Base-by-base conservation (phyloP, 2,329 filamentous ascomycete genomes). In the Cladosporium sp. region DNA sequence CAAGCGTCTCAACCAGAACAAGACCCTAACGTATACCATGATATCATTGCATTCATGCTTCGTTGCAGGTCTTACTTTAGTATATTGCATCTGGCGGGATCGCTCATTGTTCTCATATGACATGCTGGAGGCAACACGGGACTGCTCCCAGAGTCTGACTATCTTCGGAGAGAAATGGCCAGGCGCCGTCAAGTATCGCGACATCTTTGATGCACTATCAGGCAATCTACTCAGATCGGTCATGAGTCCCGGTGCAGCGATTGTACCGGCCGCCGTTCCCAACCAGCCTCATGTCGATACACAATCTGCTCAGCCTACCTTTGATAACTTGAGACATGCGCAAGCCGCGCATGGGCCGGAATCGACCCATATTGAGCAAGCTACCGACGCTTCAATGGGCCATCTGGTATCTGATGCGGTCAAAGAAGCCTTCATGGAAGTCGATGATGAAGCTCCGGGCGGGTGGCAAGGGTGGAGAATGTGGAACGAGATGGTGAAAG, bases 41-140 rank as follows among this genome's bases (percentile, higher is more conserved):
- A 68, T 70, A 60, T 67, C 67, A 3, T 51, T 71, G 17, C 65
- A 67, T 19, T 65, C 67, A 1, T 62, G 68, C 3, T 71, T 70
- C 54, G 48, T 69, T 13, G 40, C 61, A 57, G 69, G 68, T 2
- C 57, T 70, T 4, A 70, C 68, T 3, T 61, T 73, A 15, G 60
- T 71, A 9, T 73, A 71, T 56, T 69, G 68, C 50, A 61, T 64
- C 17, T 73, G 68, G 68, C 52, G 52, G 15, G 52, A 55, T 10
- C 52, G 52, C 32, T 42, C 42, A 15, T 44, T 57, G 4, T 57
- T 57, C 24, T 40, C 34, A 4, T 57, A 57, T 24, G 54, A 50
- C 10, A 49, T 45, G n/a, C 44, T 57, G 4, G 54, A 57, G 28
- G 45, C 54, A 5, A 57, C 54, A 8, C n/a, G 47, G 32, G 54